phyloP scores from a whole-genome alignment of 2,329 filamentous ascomycete species.

The Fusarium setosum region DNA sequence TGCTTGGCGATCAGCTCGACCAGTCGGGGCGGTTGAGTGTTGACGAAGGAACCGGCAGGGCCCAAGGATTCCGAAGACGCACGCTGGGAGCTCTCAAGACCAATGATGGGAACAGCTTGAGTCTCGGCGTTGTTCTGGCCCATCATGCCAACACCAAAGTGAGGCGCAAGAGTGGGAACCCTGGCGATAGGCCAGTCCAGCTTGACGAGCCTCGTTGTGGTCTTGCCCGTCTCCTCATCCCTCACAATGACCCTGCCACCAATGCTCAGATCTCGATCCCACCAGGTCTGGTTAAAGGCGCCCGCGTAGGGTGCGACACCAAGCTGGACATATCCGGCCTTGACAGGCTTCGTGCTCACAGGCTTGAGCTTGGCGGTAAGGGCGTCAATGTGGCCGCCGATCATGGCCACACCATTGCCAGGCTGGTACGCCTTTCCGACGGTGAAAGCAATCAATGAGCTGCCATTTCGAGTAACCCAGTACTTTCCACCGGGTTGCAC shows the following conservation, averaged over 20 bases:
- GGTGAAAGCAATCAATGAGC: constrained; percentile 85
- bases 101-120: constrained; percentile 93
- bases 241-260: constrained; percentile 90
- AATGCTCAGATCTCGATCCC: constrained; percentile 93
- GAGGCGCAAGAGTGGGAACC: constrained; percentile 91
- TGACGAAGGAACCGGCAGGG: constrained; percentile 77
- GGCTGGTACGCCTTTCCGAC: constrained; percentile 84
- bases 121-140: constrained; percentile 85
- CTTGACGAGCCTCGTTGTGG: constrained; percentile 85
- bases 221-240: constrained; percentile 78
- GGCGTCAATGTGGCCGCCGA: constrained; percentile 94
- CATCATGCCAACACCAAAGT: constrained; percentile 84
- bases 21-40: constrained; percentile 86
- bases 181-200: constrained; percentile 94
- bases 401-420: constrained; percentile 87
- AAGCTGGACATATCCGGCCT: constrained; percentile 87
- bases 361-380: constrained; percentile 93
- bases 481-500: constrained; percentile 88
- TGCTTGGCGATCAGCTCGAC: constrained; percentile 85
- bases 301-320: constrained; percentile 95
- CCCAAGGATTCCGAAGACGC: constrained; percentile 60
- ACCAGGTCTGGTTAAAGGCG: constrained; percentile 90
- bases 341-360: constrained; percentile 84
- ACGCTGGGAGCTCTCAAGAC: constrained; percentile 76
- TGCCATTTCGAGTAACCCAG: constrained; percentile 87